These are phyloP conservation scores for Candida germanica DNA, from an alignment of 805 yeast species.

Conservation along the genomic window DNA sequence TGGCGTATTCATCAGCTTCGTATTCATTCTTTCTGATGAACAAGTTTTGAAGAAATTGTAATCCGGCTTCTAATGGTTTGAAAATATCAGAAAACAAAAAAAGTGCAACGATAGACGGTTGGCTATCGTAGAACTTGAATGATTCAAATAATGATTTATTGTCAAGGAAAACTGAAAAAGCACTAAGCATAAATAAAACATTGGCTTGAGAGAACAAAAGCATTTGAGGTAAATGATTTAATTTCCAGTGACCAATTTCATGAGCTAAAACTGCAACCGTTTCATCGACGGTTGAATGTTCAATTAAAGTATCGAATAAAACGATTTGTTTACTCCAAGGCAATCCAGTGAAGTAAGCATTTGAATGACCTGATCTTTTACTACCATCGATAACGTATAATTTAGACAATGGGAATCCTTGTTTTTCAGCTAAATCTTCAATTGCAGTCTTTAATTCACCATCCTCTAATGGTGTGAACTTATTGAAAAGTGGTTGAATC, in stretches of 20 bases:
- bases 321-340: constrained; percentile 98
- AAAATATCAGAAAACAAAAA: constrained; percentile 73
- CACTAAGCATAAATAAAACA: constrained; percentile 59
- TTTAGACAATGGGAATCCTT: constrained; percentile 82
- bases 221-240: constrained; percentile 81
- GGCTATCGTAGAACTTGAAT: constrained; percentile 65
- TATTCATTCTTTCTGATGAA: constrained; percentile 85
- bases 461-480: constrained; percentile 81
- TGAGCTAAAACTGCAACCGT: constrained; percentile 96
- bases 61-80: constrained; percentile 69
- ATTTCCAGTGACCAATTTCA: constrained; percentile 97
- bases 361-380: constrained; percentile 91
- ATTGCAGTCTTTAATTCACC: constrained; percentile 84
- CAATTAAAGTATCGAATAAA: constrained; percentile 84
- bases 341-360: constrained; percentile 93
- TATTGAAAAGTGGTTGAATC: constrained; percentile 91
- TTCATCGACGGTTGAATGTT: constrained; percentile 71
- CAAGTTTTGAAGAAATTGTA: constrained; percentile 64
- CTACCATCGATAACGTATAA: constrained; percentile 95
- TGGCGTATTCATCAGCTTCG: constrained; percentile 89
- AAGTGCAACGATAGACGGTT: constrained; percentile 81
- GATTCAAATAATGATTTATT: constrained; percentile 75
- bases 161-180: constrained; percentile 76
- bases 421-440: constrained; percentile 70
- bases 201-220: constrained; percentile 63